Base-by-base conservation (phyloP, 345 rosid genomes). In the Excoecaria cochinchinensis region DNA sequence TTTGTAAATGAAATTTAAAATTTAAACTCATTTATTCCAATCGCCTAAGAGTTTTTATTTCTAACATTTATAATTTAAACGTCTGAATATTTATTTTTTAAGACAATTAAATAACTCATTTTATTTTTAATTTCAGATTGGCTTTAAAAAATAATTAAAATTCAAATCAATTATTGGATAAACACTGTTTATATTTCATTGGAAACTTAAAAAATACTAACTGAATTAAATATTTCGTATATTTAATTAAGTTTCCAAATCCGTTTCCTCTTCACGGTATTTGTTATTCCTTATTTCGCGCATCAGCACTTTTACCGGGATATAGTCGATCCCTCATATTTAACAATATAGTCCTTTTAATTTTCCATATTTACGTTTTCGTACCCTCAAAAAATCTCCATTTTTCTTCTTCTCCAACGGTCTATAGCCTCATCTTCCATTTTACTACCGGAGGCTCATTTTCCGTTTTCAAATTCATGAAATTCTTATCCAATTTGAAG, bases 401-500 rank as follows among this genome's bases (percentile, higher is more conserved):
- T 38, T 19, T 31, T 46, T 51, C 21, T 53, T 52, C 73, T 13
- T 36, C 48, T 53, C 73, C 44, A 50, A 14, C 31, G 17, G 53
- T 70, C 73, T 19, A 5, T 17, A 5, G 3, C 48, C 73, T 53
- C 53, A 70, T 70, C 61, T 19, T 70, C 21, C 73, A 4, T n/a
- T 44, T 17, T 48, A 46, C 25, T 17, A 11, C 53, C 22, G 25
- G 7, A 67, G 14, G 4, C 7, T 11, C 13, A 67, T 5, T 67
- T 5, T 48, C 70, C 53, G 11, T 11, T 3, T 55, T 21, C 14
- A 38, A 8, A 22, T 72, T 1, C 2, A 17, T 64, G 36, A 25
- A 51, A 52, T 78, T 42, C 31, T 6, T 14, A 15, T 3, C 9
- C 0, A 7, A 2, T 71, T 47, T 55, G 22, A 4, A 15, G 31